Base-by-base conservation (phyloP, 2,329 filamentous ascomycete species). In the Alternaria dauci region DNA sequence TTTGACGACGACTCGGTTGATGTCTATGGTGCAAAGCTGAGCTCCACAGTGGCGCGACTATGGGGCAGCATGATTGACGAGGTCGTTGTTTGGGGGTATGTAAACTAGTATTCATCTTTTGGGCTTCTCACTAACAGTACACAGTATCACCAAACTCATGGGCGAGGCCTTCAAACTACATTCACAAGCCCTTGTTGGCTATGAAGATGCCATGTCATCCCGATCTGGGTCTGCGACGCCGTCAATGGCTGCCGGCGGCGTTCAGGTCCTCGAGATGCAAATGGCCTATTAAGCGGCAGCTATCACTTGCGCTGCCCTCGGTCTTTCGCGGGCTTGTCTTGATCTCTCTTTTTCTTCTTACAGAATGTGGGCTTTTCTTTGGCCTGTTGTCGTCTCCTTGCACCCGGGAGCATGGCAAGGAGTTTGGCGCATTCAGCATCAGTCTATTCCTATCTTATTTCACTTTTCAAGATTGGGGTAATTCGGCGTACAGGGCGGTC, bases 31-130 rank as follows among this genome's bases (percentile, higher is more conserved):
- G 86, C 89, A 53, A 94, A 96, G 78, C 84, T 99, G 70, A 97
- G 94, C 83, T 95, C 94, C n/a, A 93, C 93, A 53, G 94, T 99
- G 43, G 94, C 94, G 65, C 89, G 92, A 72, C 88, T 98, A 46
- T 99, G 95, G 95, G 95, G 94, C 72, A 94, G 93, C 66, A 97
- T 98, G 91, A 89, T 98, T 67, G 95, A 98, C 77, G 95, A 97
- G 81, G 95, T 98, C 65, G 94, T 98, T 70, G 95, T 99, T 62
- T 98, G 95, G 95, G 95, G 95, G 93, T 97, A 90, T 88, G 93
- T 91, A 53, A 30, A 28, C 18, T 25, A 16, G 25, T 20, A 12
- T 23, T n/a, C 12, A 57, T 11, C 30, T 11, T 46, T 23, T 44
- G 53, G 57, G 56, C 34, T 30, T 50, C 8, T 51, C 66, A 69